Base-by-base conservation (phyloP, 1,284 basidiomycete genomes). In the Veloporphyrellus conicus region DNA sequence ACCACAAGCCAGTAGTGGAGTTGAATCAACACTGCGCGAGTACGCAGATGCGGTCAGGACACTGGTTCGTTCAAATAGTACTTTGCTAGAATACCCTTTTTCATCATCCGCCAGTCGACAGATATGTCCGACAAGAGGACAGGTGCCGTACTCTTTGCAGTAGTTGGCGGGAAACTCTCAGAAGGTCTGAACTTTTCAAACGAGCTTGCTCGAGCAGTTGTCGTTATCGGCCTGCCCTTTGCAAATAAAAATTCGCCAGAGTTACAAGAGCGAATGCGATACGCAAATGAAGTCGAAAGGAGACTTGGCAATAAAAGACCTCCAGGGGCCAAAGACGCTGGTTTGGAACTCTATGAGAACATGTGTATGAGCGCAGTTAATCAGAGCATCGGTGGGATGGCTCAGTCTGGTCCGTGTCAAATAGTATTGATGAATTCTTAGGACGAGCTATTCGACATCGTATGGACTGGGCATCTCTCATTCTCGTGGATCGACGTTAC, bases 331-430 rank as follows among this genome's bases (percentile, higher is more conserved):
- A 82, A 80, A 54, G 82, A 92, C 56, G 89, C 93, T 4, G 88
- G 83, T 3, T 79, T 80, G 22, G 88, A 93, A 66, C 70, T 95
- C 39, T 95, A 95, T 67, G 85, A 89, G 70, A 94, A 94, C 64
- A 79, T 93, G 74, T 96, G 93, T 62, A 96, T 97, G 91, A 90
- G 91, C 55, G 81, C 93, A 0, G 93, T 98, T 35, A 99, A 99
- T 69, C 95, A 99, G 66, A 93, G 90, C 47, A 97, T 99, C 52
- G 94, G 93, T 86, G 53, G 47, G 81, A 4, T 5, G 1, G 3
- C 20, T 36, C 28, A 20, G n/a, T 10, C 12, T 37, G 36, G 46
- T 25, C 29, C 15, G 38, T 11, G 5, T 16, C 12, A 34, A 34
- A 38, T 22, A 27, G 42, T 43, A 28, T 28, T 49, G 35, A 50